Evolutionary conservation across 2,329 filamentous ascomycete species (phyloP).

Genomic region (Calonectria pseudoturangicola): DNA sequence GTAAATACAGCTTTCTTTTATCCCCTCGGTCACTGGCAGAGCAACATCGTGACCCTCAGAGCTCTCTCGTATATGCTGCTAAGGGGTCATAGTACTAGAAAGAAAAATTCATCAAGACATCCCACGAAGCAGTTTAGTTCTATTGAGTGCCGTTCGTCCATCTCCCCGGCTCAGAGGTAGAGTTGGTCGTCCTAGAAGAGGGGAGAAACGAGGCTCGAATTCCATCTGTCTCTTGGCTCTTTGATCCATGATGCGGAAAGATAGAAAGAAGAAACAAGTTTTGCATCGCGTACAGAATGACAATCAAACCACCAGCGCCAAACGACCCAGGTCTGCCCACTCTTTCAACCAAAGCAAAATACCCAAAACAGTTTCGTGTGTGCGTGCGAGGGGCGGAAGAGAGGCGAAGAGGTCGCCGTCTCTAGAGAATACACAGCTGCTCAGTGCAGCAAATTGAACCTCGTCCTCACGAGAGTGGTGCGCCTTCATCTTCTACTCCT

Average conservation of each 20-base stretch:
- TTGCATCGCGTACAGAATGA: slow-evolving; percentile 53
- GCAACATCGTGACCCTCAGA: slow-evolving; percentile 37
- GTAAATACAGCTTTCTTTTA: slow-evolving; percentile 47
- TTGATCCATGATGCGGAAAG: slow-evolving; percentile 41
- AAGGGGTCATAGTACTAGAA: slow-evolving; percentile 33
- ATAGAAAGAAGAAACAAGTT: slow-evolving; percentile 44
- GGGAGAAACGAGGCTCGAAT: slow-evolving; percentile 33
- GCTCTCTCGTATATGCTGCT: slow-evolving; percentile 29
- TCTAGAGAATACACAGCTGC: slow-evolving; percentile 46
- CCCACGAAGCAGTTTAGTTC: slow-evolving; percentile 36
- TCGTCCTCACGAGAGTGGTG: slow-evolving; percentile 45
- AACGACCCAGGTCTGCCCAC: slow-evolving; percentile 56
- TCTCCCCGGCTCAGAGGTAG: not conserved
- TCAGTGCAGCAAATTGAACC: slow-evolving; percentile 37
- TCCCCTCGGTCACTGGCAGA: slow-evolving; percentile 32
- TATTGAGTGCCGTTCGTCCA: slow-evolving; percentile 29
- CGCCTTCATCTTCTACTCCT: slow-evolving; percentile 79
- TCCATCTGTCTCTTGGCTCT: slow-evolving; percentile 40
- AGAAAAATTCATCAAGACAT: slow-evolving; percentile 37
- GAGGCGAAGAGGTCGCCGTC: slow-evolving; percentile 42
- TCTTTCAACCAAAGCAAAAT: slow-evolving; percentile 57
- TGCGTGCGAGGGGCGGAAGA: slow-evolving; percentile 46
- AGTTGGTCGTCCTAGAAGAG: slow-evolving; percentile 11
- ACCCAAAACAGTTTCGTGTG: slow-evolving; percentile 55
- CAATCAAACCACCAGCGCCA: slow-evolving; percentile 57